Conservation (phyloP, 2,329 filamentous ascomycete genomes). For the Arachnopeziza araneosa region DNA sequence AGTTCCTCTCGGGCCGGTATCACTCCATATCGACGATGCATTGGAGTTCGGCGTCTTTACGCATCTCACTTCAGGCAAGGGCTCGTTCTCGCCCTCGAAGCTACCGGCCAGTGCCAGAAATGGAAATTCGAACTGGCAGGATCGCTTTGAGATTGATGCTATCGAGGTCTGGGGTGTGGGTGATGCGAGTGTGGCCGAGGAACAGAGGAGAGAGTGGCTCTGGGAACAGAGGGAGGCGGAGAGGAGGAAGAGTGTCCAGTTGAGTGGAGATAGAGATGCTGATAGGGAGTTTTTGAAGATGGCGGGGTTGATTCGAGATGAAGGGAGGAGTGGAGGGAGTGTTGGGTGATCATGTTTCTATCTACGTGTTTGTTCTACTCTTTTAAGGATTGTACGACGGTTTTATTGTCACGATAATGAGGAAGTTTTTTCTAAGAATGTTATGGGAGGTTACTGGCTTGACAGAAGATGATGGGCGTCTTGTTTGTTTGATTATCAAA, state of each 20-base stretch:
- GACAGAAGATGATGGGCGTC: too few relatives aligned
- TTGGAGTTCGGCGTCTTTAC: conserved; percentile 4
- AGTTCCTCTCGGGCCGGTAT: not conserved
- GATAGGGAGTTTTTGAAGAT: conserved; percentile 3
- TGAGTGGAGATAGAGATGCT: not conserved
- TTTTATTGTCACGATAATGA: too few relatives aligned
- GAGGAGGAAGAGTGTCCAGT: not conserved
- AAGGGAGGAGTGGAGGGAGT: conserved; percentile 1
- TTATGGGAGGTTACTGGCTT: too few relatives aligned
- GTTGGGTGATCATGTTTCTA: too few relatives aligned
- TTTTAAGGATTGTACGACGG: too few relatives aligned
- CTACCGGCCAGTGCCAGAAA: not conserved
- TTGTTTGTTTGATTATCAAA: too few relatives aligned
- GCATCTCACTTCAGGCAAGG: not conserved
- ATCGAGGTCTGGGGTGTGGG: conserved; percentile 4
- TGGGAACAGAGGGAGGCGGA: conserved; percentile 1
- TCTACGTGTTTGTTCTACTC: too few relatives aligned
- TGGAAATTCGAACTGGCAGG: conserved; percentile 1
- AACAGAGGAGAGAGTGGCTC: conserved; percentile 1
- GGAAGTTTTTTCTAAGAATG: too few relatives aligned
- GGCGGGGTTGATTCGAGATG: not conserved
- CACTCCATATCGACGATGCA: conserved; percentile 2
- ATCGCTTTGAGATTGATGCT: conserved; percentile 5
- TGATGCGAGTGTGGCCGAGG: conserved; percentile 1
- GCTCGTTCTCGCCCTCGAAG: not conserved